These are phyloP conservation scores for Globisporangium uncinulatum DNA, from an alignment of 352 stramenopile species.

Conservation along the genomic window DNA sequence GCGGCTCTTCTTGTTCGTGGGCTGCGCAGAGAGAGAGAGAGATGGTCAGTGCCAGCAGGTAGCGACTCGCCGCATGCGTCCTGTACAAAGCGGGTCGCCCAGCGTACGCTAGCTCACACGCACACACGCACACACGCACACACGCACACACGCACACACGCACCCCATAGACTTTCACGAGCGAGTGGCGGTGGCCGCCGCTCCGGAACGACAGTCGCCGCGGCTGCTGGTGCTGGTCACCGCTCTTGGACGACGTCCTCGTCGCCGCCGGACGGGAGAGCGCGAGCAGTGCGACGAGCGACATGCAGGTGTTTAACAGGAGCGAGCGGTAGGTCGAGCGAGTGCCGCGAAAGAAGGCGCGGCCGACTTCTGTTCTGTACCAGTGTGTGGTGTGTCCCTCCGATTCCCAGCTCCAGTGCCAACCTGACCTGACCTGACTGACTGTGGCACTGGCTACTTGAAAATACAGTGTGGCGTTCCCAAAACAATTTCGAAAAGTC, in stretches of 20 bases:
- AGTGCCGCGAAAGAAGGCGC: neutral
- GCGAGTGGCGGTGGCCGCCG: conserved; percentile 5
- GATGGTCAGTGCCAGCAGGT: neutral
- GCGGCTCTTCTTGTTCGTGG: conserved; percentile 9
- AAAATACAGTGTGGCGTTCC: too few species aligned
- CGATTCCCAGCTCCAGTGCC: too few species aligned
- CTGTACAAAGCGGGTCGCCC: too few species aligned
- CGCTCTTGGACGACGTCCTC: conserved; percentile 2
- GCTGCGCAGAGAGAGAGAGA: conserved; percentile 2
- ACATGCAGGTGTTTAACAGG: neutral
- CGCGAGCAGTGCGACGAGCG: conserved; percentile 1
- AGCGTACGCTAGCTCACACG: too few species aligned
- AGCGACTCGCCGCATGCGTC: too few species aligned
- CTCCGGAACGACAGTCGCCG: conserved; percentile 5
- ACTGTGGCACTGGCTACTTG: too few species aligned
- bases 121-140: neutral
- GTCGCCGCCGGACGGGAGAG: neutral
- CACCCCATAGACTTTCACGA: conserved; percentile 1
- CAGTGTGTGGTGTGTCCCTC: too few species aligned
- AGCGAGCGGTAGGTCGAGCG: neutral
- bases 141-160: neutral
- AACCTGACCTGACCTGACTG: too few species aligned
- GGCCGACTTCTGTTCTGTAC: too few species aligned
- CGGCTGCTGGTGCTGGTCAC: conserved; percentile 6
- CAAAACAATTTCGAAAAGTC: too few species aligned